Evolutionary conservation across 192 early-diverging fungal species (phyloP), one percentile per base, ranked within the genome.

Genomic region (Pilaira anomala): DNA sequence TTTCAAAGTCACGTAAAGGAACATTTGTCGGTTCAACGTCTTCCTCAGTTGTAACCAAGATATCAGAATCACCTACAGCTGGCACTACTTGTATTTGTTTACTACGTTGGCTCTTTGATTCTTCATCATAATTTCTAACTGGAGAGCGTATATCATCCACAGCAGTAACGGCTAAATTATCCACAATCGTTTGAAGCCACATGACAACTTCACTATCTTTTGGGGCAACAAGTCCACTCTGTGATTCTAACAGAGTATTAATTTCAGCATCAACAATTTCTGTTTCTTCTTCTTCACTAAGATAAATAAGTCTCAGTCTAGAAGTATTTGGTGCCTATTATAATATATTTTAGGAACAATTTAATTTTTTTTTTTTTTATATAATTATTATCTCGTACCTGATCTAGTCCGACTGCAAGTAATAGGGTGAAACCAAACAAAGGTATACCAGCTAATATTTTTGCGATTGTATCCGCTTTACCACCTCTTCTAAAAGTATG

Each of bases 251-350:
- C 14, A 76, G 30, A 5, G 59, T 36, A 30, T 52, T 44, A 11
- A 71, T 55, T 36, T 67, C 80, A 7, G 57, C 48, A 24, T 76
- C 48, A 13, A 80, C 64, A 41, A 78, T 41, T 22, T 69, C 68
- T 14, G 68, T 11, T 49, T 84, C 80, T 62, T 84, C 80, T 61
- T 80, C 72, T 65, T 81, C 78, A 19, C 42, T 75, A 8, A 77
- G 63, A 51, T 77, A 80, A 16, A 76, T 44, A 40, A 84, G 68
- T 50, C 83, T 68, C 63, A 77, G 71, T 60, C 83, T 61, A 13
- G 73, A 73, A 1, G 83, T 84, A 50, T 84, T 80, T 48, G 83
- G 83, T 26, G 83, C 83, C 54, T 74, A 33, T 12, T 6, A 9
- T 14, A n/a, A n/a, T n/a, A n/a, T n/a, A n/a, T n/a, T n/a, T n/a